Evolutionary conservation across 2,329 filamentous ascomycete species (phyloP).

Genomic region (Aureobasidium sp.): DNA sequence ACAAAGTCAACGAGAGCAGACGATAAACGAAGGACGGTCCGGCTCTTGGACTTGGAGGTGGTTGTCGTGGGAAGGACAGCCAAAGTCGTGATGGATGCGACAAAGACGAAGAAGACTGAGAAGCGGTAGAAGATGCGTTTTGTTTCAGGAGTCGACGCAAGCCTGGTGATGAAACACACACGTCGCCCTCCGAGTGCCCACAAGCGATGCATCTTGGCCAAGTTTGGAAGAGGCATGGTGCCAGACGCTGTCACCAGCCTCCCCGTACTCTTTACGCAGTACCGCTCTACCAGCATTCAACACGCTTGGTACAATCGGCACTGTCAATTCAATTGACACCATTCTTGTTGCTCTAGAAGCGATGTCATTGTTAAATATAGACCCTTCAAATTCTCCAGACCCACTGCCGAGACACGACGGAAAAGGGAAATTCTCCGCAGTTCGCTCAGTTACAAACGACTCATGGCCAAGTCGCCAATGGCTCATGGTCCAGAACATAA

Average conservation of each 20-base stretch:
- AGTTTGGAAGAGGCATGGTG: neutral
- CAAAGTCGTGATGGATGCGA: constrained; percentile 8
- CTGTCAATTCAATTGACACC: neutral
- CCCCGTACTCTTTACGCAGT: neutral
- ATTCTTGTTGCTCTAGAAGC: neutral
- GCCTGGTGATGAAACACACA: constrained; percentile 12
- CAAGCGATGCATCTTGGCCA: neutral
- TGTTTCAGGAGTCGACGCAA: constrained; percentile 11
- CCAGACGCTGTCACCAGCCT: neutral
- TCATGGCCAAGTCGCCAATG: neutral
- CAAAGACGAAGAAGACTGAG: neutral
- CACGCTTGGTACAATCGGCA: neutral
- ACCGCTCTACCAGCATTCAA: neutral
- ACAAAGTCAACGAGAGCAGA: neutral
- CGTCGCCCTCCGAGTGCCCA: neutral
- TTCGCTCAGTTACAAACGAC: neutral
- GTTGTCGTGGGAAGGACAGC: neutral
- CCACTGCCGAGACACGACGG: constrained; percentile 8
- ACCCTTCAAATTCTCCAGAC: neutral
- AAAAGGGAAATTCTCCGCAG: constrained; percentile 2
- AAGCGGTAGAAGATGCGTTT: neutral
- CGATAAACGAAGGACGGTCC: constrained; percentile 7
- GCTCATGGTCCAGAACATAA: neutral
- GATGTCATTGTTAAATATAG: constrained; percentile 2
- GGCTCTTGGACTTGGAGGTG: neutral